A percentile compares a stretch with the other conserved stretches of the same genome.
These are phyloP conservation scores for Corymbia maculata DNA, from an alignment of 345 rosid species.

Conservation along the genomic window DNA sequence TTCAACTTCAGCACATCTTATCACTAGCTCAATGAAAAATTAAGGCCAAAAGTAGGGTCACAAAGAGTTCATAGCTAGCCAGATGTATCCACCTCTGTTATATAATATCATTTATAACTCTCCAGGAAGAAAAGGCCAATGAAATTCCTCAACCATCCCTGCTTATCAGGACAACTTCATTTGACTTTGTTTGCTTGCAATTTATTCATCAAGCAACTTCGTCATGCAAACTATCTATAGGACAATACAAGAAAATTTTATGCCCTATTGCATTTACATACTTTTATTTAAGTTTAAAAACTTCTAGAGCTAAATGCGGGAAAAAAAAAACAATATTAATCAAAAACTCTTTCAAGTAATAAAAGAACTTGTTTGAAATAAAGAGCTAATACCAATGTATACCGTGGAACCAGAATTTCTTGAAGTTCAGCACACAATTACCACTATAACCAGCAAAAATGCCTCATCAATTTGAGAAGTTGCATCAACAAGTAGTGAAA, in stretches of 20 bases:
- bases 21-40: background rate
- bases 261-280: background rate
- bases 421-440: constrained; percentile 98
- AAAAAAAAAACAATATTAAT: constrained; percentile 1
- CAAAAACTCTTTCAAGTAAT: constrained; percentile 19
- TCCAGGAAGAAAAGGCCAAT: background rate
- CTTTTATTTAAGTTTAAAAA: background rate
- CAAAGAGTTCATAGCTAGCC: background rate
- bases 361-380: constrained; percentile 35
- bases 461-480: constrained; percentile 91
- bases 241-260: background rate
- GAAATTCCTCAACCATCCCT: background rate
- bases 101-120: background rate
- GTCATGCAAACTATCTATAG: background rate
- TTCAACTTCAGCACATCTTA: background rate
- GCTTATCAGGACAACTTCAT: background rate
- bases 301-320: background rate
- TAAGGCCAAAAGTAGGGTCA: background rate
- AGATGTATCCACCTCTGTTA: background rate
- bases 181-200: background rate
- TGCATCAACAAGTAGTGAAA: constrained; percentile 83
- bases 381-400: constrained; percentile 91
- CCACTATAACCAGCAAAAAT: constrained; percentile 95
- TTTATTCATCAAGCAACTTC: background rate
- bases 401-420: constrained; percentile 94